Evolutionary conservation across 345 rosid genomes (phyloP).

Genomic region (Angophora floribunda): DNA sequence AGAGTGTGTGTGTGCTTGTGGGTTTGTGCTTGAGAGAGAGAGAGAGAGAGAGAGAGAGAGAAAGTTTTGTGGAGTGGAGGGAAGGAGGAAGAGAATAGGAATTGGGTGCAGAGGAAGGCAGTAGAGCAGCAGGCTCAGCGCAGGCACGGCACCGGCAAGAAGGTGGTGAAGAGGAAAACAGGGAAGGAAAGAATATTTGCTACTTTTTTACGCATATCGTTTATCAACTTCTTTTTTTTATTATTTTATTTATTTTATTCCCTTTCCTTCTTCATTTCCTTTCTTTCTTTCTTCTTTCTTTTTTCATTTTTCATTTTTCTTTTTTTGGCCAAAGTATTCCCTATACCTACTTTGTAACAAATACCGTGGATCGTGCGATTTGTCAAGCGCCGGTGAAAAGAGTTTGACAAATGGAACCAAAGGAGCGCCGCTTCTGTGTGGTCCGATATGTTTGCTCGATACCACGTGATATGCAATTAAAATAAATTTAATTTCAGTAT

Average conservation of each 20-base stretch:
- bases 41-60: not conserved
- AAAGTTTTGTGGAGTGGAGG: not conserved
- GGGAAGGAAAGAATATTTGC: not conserved
- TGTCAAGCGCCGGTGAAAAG: not conserved
- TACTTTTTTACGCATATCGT: not conserved
- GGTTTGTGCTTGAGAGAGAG: too few species aligned
- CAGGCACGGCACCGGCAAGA: not conserved
- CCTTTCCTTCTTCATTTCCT: not conserved
- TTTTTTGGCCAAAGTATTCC: too few species aligned
- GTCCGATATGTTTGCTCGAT: not conserved
- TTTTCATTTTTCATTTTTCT: not conserved
- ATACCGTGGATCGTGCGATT: not conserved
- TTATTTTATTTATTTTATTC: not conserved
- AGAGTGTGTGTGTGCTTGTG: too few species aligned
- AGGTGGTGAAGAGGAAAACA: not conserved
- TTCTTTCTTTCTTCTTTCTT: not conserved
- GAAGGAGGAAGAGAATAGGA: not conserved
- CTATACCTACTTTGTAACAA: not conserved
- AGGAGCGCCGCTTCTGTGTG: not conserved
- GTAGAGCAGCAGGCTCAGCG: not conserved
- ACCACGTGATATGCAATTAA: not conserved
- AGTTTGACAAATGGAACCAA: not conserved
- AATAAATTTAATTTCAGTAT: not conserved
- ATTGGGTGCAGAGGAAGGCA: not conserved
- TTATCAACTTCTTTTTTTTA: not conserved